Conservation (phyloP, 495 filamentous ascomycete genomes). For the Gamarada debralockiae region DNA sequence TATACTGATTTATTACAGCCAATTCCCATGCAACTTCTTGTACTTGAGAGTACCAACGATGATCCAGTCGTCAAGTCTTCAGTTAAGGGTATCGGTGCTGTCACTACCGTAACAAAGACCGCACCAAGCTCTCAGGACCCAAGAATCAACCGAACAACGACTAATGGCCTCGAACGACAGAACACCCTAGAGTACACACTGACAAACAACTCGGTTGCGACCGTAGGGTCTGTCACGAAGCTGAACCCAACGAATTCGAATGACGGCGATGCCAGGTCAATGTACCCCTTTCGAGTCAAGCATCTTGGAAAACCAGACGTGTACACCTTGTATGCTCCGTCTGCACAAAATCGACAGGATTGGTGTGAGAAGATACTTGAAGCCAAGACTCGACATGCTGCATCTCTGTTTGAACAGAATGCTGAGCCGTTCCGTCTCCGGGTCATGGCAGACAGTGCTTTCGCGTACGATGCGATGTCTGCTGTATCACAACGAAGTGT, state of each 20-base stretch:
- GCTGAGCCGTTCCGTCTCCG: slow-evolving; percentile 92
- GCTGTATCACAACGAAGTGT: slow-evolving; percentile 13
- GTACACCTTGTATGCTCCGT: slow-evolving; percentile 83
- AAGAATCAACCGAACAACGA: slow-evolving; percentile 19
- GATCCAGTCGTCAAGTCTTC: slow-evolving; percentile 82
- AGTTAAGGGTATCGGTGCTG: slow-evolving; percentile 69
- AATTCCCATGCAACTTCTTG: slow-evolving; percentile 94
- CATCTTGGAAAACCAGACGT: slow-evolving; percentile 83
- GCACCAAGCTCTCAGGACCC: slow-evolving; percentile 40
- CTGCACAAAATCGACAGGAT: slow-evolving; percentile 66
- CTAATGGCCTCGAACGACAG: slow-evolving; percentile 42
- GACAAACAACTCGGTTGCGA: slow-evolving; percentile 43
- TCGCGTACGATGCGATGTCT: slow-evolving; percentile 69
- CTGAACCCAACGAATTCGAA: slow-evolving; percentile 40
- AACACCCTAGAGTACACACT: slow-evolving; percentile 61
- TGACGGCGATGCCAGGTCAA: slow-evolving; percentile 66
- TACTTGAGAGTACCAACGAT: slow-evolving; percentile 86
- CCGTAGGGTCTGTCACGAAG: slow-evolving; percentile 40
- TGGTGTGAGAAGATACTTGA: slow-evolving; percentile 94
- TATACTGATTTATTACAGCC: slow-evolving; percentile 45
- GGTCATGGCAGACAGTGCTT: slow-evolving; percentile 89
- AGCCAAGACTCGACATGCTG: slow-evolving; percentile 89
- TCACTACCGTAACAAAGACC: slow-evolving; percentile 52
- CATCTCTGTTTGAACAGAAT: slow-evolving; percentile 84
- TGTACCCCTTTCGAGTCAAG: slow-evolving; percentile 94